Conservation (phyloP, 192 early-diverging fungal species). For the Backusella tuberculispora region DNA sequence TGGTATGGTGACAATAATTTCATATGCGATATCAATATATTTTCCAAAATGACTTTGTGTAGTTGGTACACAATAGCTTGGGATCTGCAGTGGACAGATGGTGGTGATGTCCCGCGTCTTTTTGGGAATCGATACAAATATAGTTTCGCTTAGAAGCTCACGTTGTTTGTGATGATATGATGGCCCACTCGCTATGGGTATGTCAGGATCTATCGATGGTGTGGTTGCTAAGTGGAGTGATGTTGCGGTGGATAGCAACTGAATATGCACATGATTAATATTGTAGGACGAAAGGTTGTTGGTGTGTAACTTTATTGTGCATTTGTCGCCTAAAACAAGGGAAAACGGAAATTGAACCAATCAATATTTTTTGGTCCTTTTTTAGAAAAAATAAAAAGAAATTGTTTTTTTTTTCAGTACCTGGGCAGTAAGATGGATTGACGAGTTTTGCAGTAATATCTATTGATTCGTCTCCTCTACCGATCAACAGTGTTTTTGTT, state of each 20-base stretch:
- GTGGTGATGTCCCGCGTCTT: background rate
- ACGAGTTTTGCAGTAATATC: slow-evolving; percentile 26
- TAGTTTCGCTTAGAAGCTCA: slow-evolving; percentile 16
- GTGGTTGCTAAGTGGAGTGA: background rate
- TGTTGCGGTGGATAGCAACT: slow-evolving; percentile 28
- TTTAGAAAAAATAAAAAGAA: background rate
- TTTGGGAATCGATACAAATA: slow-evolving; percentile 32
- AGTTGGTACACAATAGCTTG: slow-evolving; percentile 26
- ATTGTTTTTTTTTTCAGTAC: background rate
- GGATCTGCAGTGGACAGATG: slow-evolving; percentile 24
- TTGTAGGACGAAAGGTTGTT: slow-evolving; percentile 13
- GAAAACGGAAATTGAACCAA: background rate
- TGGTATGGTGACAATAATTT: slow-evolving; percentile 29
- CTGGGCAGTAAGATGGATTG: slow-evolving; percentile 37
- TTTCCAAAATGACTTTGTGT: slow-evolving; percentile 21
- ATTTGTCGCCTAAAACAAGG: slow-evolving; percentile 27
- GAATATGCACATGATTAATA: slow-evolving; percentile 16
- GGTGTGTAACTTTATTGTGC: slow-evolving; percentile 4
- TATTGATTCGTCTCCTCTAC: background rate
- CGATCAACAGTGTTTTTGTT: background rate
- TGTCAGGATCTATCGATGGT: background rate
- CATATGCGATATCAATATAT: slow-evolving; percentile 28
- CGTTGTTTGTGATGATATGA: slow-evolving; percentile 12
- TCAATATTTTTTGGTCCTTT: background rate
- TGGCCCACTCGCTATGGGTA: slow-evolving; percentile 15